Evolutionary conservation across 192 early-diverging fungal species (phyloP).

Genomic region (Obelidium mucronatum): DNA sequence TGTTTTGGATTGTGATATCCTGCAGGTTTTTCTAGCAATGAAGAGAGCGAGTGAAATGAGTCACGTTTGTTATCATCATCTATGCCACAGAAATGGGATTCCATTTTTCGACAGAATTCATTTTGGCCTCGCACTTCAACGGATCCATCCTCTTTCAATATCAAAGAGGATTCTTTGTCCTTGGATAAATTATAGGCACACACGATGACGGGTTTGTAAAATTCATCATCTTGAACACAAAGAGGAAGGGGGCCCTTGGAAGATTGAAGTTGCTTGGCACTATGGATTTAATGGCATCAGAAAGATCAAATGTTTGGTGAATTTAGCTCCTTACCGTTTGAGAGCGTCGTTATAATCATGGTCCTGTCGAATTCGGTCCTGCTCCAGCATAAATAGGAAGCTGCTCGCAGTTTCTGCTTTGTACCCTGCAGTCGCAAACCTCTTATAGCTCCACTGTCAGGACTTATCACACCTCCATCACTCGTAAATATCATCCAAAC

Average conservation of each 20-base stretch:
- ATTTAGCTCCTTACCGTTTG: too few relatives aligned
- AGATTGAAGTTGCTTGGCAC: too few relatives aligned
- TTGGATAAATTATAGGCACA: not conserved
- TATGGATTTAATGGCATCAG: too few relatives aligned
- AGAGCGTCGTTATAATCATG: too few relatives aligned
- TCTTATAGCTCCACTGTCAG: not conserved
- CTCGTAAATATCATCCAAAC: conserved; percentile 28
- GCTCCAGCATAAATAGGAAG: too few relatives aligned
- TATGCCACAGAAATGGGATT: too few relatives aligned
- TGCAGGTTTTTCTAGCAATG: conserved; percentile 7
- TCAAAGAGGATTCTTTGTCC: too few relatives aligned
- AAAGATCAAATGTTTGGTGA: too few relatives aligned
- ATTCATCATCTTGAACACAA: conserved; percentile 4
- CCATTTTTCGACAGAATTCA: too few relatives aligned
- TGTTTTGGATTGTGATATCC: conserved; percentile 13
- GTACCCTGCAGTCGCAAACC: not conserved
- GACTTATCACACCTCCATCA: not conserved
- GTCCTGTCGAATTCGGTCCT: too few relatives aligned
- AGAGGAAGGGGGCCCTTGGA: not conserved
- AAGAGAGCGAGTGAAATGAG: conserved; percentile 9
- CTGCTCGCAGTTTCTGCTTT: not conserved
- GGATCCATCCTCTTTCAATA: too few relatives aligned
- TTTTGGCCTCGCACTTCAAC: too few relatives aligned
- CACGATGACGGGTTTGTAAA: not conserved
- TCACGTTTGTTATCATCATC: not conserved